Conservation (phyloP, 768 basidiomycete species). For the Harrya chromipes region DNA sequence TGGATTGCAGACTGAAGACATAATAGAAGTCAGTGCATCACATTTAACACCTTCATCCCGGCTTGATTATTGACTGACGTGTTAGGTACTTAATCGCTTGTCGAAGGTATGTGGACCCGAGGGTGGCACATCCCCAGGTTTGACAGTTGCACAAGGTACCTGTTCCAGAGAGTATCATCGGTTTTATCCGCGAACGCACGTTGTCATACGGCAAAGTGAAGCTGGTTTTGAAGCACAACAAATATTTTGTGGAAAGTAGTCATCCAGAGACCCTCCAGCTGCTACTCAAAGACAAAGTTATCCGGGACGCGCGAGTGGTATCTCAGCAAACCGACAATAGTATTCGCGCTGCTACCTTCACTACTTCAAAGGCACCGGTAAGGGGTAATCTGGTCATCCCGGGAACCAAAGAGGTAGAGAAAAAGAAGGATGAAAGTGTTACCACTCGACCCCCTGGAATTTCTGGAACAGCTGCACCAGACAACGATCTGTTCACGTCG, state of each 20-base stretch:
- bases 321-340: conserved; percentile 68
- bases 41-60: conserved; percentile 13
- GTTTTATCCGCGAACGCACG: conserved; percentile 90
- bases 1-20: conserved; percentile 95
- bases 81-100: conserved; percentile 72
- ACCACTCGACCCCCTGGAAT: conserved; percentile 30
- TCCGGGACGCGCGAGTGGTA: conserved; percentile 79
- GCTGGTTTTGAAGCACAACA: conserved; percentile 96
- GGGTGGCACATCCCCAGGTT: neutral
- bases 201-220: conserved; percentile 98
- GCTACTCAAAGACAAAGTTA: conserved; percentile 81
- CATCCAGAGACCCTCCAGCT: conserved; percentile 91
- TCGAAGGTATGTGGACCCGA: conserved; percentile 51
- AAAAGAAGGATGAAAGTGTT: conserved; percentile 61
- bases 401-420: conserved; percentile 72
- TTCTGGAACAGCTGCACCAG: conserved; percentile 37
- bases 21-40: conserved; percentile 78
- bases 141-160: conserved; percentile 60
- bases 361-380: conserved; percentile 77
- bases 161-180: conserved; percentile 80
- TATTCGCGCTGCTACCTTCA: conserved; percentile 73
- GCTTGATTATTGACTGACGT: conserved; percentile 32
- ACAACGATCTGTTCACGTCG: conserved; percentile 86
- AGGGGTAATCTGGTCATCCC: conserved; percentile 84
- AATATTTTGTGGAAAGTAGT: conserved; percentile 93